Base-by-base conservation (phyloP, 225 moss, liverwort and hornwort species). In the Antitrichia curtipendula region DNA sequence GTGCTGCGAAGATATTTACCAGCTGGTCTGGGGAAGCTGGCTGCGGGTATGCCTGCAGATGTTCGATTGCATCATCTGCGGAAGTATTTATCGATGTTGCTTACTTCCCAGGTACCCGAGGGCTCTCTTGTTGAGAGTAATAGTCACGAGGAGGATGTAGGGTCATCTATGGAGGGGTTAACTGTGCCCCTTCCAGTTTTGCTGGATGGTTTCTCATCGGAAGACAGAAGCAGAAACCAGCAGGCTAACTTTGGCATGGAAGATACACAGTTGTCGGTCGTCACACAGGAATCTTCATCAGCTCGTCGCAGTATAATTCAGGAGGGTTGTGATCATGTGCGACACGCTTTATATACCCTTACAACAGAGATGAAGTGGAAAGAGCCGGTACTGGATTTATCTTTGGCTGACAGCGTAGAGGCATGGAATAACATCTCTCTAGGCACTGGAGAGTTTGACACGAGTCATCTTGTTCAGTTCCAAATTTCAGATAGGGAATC, bases 41-140 rank as follows among this genome's bases (percentile, higher is more conserved):
- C 92, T 72, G 88, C 95, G 59, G 91, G 95, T 50, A 86, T 95
- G 92, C 95, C 96, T 28, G 93, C 94, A 69, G 92, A 94, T 87
- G 89, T 92, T 83, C 85, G 78, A 69, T 70, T 81, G 52, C 75
- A 82, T 80, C 80, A 84, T 36, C 41, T 62, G 60, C 88, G 88
- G 78, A 92, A 91, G 45, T 93, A 89, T 88, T 80, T 89, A 71
- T 88, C 94, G 54, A 92, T 90, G 28, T 81, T 93, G 77, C 89
- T 91, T 32, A 74, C 84, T 31, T 65, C 88, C 68, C 79, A 90
- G 68, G 41, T 88, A 36, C 47, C 86, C 47, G 80, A 91, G 90
- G 69, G 69, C 77, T 68, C 62, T 58, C 72, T 88, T 65, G 12
- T 78, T 32, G 87, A 84, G 78, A 72, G 64, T 43, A 63, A 62